Conservation (phyloP, 805 yeast genomes). For the Debaryomyces prosopidis region DNA sequence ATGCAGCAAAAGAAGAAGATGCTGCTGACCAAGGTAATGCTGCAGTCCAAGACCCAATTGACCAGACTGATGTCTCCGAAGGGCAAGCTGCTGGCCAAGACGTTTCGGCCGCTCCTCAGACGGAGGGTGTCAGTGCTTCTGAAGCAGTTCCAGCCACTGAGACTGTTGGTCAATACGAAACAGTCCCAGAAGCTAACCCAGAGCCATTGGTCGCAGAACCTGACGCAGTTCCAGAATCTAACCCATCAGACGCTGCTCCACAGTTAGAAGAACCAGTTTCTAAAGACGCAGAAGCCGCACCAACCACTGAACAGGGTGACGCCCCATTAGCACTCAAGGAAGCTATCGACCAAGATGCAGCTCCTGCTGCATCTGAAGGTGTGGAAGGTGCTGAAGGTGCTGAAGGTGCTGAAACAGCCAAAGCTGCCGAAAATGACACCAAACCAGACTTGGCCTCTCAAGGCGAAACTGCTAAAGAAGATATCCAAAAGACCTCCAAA, state of each 20-base stretch:
- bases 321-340: neutral
- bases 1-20: slow-evolving; percentile 3
- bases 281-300: slow-evolving; percentile 11
- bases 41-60: neutral
- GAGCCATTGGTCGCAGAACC: slow-evolving; percentile 5
- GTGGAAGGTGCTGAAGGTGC: slow-evolving; percentile 7
- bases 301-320: slow-evolving; percentile 1
- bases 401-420: slow-evolving; percentile 7
- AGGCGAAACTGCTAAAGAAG: slow-evolving; percentile 25
- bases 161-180: neutral
- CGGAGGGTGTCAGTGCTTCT: neutral
- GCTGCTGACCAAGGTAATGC: too few relatives aligned
- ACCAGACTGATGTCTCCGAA: neutral
- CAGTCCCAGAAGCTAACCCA: slow-evolving; percentile 3
- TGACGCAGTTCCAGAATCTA: slow-evolving; percentile 8
- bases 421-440: slow-evolving; percentile 5
- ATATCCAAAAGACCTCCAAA: slow-evolving; percentile 23
- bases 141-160: slow-evolving; percentile 4
- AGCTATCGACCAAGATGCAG: slow-evolving; percentile 7
- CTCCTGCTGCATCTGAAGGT: slow-evolving; percentile 4
- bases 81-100: neutral
- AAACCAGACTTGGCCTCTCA: slow-evolving; percentile 6
- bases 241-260: slow-evolving; percentile 3
- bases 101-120: neutral
- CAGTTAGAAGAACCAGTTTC: neutral